Evolutionary conservation across 805 yeast genomes (phyloP).

Genomic region (Ogataea nakhonphanomensis): DNA sequence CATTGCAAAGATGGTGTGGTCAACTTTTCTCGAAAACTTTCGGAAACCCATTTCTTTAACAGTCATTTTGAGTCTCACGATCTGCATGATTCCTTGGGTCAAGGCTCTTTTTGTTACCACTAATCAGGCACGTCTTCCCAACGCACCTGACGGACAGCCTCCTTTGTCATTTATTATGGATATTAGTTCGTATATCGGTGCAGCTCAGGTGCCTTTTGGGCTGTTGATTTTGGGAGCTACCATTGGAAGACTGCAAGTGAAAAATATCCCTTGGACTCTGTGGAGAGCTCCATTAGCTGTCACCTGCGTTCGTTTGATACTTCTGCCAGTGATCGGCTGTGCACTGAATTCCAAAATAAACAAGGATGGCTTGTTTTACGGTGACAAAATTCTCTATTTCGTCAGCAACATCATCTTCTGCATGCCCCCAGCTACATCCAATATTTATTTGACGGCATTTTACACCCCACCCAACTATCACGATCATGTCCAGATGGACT

Average conservation of each 20-base stretch:
- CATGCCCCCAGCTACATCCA: conserved; percentile 84
- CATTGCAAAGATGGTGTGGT: too few relatives aligned
- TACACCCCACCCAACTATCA: conserved; percentile 63
- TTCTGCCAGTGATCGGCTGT: conserved; percentile 79
- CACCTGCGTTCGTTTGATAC: conserved; percentile 53
- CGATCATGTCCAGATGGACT: conserved; percentile 71
- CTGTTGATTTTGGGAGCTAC: conserved; percentile 82
- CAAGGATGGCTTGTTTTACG: conserved; percentile 60
- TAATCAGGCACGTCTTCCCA: conserved; percentile 45
- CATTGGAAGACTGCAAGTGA: conserved; percentile 66
- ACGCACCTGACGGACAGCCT: conserved; percentile 84
- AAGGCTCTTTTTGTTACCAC: conserved; percentile 63
- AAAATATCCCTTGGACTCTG: conserved; percentile 62
- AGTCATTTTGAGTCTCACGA: conserved; percentile 57
- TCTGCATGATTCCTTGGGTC: conserved; percentile 86
- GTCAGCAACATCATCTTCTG: conserved; percentile 73
- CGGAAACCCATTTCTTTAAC: conserved; percentile 70
- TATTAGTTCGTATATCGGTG: conserved; percentile 72
- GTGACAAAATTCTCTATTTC: conserved; percentile 60
- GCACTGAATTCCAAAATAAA: conserved; percentile 61
- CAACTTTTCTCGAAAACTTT: conserved; percentile 40
- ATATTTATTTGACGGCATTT: conserved; percentile 84
- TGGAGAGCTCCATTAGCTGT: conserved; percentile 62
- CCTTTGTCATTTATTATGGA: conserved; percentile 86
- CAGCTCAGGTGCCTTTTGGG: conserved; percentile 88